These are phyloP conservation scores for Backusella sp. DNA, from an alignment of 192 early-diverging fungal species.

Conservation along the genomic window DNA sequence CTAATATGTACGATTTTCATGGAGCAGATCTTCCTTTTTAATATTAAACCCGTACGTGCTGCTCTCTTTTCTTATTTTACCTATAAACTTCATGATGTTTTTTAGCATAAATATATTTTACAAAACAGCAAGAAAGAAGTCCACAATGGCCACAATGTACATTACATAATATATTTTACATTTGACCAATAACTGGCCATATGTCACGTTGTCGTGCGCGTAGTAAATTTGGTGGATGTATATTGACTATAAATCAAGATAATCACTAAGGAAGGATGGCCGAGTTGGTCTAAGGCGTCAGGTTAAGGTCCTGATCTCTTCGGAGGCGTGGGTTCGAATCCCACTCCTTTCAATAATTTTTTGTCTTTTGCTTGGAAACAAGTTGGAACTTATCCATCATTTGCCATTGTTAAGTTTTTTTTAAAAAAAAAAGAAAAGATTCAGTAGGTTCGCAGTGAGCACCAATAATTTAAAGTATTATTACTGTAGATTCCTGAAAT, in stretches of 20 bases:
- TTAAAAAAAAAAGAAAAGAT: too few species aligned
- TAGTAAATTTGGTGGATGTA: background rate
- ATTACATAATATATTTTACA: background rate
- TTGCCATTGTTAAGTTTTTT: too few species aligned
- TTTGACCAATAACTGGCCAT: too few species aligned
- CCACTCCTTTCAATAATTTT: background rate
- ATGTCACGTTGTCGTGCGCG: too few species aligned
- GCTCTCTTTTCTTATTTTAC: background rate
- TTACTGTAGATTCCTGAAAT: too few species aligned
- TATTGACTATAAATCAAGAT: accelerated
- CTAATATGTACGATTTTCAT: constrained; percentile 26
- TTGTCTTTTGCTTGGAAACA: too few species aligned
- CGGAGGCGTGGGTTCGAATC: constrained; percentile 1
- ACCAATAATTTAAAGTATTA: too few species aligned
- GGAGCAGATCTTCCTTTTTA: background rate
- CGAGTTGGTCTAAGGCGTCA: constrained; percentile 7
- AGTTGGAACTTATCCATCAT: too few species aligned
- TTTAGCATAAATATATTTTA: background rate
- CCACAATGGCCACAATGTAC: background rate
- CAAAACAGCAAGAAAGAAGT: background rate
- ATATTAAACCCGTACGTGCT: background rate
- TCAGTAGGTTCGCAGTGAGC: too few species aligned
- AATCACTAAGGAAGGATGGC: background rate
- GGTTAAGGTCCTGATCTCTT: constrained; percentile 8
- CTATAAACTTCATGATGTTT: background rate